Percentiles rank a stretch among this genome's conserved stretches.
These are phyloP conservation scores for Exophiala alcalophila DNA, from an alignment of 2,329 filamentous ascomycete species.

Conservation along the genomic window DNA sequence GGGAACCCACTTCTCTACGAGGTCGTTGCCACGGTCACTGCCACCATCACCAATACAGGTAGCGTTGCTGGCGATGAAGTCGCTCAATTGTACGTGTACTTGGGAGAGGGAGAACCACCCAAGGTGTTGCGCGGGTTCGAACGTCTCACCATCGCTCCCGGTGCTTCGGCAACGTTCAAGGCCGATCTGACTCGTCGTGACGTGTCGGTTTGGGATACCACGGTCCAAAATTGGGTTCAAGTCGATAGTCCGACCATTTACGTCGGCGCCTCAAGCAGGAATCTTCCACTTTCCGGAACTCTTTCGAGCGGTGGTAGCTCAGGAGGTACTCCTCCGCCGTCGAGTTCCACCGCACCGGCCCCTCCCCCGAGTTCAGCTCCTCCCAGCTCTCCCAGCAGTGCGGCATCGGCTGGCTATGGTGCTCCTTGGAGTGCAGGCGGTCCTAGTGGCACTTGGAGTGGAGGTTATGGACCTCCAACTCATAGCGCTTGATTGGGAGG, in stretches of 20 bases:
- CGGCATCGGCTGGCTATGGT: conserved; percentile 4
- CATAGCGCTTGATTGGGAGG: too few species aligned
- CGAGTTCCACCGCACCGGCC: neutral
- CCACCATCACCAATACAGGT: conserved; percentile 53
- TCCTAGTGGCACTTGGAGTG: conserved; percentile 5
- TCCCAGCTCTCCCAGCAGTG: neutral
- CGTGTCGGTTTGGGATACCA: conserved; percentile 80
- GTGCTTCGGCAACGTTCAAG: conserved; percentile 63
- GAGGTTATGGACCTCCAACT: conserved; percentile 15
- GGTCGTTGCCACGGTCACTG: conserved; percentile 48
- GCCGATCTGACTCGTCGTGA: conserved; percentile 74
- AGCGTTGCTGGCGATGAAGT: conserved; percentile 51
- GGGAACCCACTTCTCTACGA: conserved; percentile 58
- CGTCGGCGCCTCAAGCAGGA: conserved; percentile 59
- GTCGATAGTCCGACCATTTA: conserved; percentile 54
- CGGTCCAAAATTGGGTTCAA: conserved; percentile 78
- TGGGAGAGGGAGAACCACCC: conserved; percentile 71
- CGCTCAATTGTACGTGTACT: conserved; percentile 66
- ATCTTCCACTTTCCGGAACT: conserved; percentile 48
- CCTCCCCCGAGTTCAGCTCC: conserved; percentile 1
- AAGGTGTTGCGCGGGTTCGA: conserved; percentile 76
- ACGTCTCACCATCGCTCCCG: conserved; percentile 67
- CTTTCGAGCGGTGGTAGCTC: conserved; percentile 31
- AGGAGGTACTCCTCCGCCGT: conserved; percentile 3
- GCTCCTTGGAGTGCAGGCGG: too few species aligned